Evolutionary conservation across 371 early-diverging fungal genomes (phyloP).

Genomic region (Mortierella sp.): DNA sequence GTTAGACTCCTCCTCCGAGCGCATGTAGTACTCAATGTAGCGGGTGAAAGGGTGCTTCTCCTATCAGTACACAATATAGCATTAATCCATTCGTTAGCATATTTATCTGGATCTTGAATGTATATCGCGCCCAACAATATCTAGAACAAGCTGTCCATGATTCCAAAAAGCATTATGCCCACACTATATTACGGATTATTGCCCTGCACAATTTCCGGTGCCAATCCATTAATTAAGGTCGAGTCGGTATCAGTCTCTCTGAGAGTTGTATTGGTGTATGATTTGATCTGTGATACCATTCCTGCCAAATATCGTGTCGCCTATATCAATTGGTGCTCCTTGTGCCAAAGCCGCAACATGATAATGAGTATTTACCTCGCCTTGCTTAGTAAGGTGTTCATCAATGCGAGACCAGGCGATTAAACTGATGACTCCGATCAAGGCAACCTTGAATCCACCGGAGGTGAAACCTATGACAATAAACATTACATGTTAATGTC

Average conservation of each 20-base stretch:
- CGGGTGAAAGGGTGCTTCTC: constrained; percentile 58
- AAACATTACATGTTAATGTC: not conserved
- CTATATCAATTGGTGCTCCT: not conserved
- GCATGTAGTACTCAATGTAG: constrained; percentile 59
- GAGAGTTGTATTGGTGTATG: not conserved
- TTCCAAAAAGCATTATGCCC: not conserved
- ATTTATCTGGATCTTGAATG: not conserved
- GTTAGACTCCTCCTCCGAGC: constrained; percentile 54
- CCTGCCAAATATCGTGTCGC: not conserved
- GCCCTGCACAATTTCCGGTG: too few relatives aligned
- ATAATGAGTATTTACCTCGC: constrained; percentile 40
- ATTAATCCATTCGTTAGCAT: not conserved
- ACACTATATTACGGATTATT: too few relatives aligned
- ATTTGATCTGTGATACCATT: not conserved
- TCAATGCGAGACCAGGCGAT: constrained; percentile 56
- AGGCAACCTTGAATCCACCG: constrained; percentile 50
- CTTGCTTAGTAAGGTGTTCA: constrained; percentile 55
- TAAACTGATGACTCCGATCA: constrained; percentile 41
- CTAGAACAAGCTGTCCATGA: not conserved
- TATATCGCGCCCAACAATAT: not conserved
- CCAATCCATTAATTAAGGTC: too few relatives aligned
- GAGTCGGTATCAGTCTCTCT: not conserved
- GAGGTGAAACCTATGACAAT: constrained; percentile 44
- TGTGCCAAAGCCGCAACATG: not conserved
- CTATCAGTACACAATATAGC: constrained; percentile 12